These are phyloP conservation scores for Clarireedia paspali DNA, from an alignment of 2,329 filamentous ascomycete genomes.

Conservation along the genomic window DNA sequence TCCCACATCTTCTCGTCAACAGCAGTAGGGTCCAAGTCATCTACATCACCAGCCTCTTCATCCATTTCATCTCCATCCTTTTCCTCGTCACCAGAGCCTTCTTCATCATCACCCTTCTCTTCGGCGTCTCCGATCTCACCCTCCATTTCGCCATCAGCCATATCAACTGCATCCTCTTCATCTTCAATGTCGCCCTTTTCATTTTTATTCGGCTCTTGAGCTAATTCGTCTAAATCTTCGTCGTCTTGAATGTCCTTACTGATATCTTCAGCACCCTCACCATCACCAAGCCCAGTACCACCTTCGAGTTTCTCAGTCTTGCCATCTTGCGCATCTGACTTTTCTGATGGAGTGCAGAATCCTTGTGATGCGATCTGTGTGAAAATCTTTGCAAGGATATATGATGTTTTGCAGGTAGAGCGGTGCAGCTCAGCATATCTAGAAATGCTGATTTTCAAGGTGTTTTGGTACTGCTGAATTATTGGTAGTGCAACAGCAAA, in stretches of 20 bases:
- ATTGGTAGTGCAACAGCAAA: conserved; percentile 61
- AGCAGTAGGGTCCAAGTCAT: conserved; percentile 80
- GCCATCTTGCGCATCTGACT: conserved; percentile 60
- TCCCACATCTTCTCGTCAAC: conserved; percentile 99
- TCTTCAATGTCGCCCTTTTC: conserved; percentile 61
- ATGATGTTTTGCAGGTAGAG: conserved; percentile 65
- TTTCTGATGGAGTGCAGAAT: conserved; percentile 85
- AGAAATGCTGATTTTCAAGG: conserved; percentile 50
- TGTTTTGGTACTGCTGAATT: conserved; percentile 61
- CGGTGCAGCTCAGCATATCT: conserved; percentile 59
- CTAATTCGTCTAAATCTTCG: conserved; percentile 85
- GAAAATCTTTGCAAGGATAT: conserved; percentile 70
- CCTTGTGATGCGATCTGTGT: conserved; percentile 73
- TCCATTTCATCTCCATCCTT: conserved; percentile 66
- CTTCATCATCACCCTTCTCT: conserved; percentile 55
- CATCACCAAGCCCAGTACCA: conserved; percentile 90
- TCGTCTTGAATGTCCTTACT: conserved; percentile 94
- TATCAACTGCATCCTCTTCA: conserved; percentile 80
- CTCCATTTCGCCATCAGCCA: conserved; percentile 87
- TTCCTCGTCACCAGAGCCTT: conserved; percentile 56
- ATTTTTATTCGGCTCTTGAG: conserved; percentile 66
- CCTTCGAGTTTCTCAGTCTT: conserved; percentile 76
- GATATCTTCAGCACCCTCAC: conserved; percentile 92
- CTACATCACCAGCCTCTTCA: conserved; percentile 83
- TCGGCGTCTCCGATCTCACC: conserved; percentile 68